Base-by-base conservation (phyloP, 768 basidiomycete species). In the Suillus subalutaceus region DNA sequence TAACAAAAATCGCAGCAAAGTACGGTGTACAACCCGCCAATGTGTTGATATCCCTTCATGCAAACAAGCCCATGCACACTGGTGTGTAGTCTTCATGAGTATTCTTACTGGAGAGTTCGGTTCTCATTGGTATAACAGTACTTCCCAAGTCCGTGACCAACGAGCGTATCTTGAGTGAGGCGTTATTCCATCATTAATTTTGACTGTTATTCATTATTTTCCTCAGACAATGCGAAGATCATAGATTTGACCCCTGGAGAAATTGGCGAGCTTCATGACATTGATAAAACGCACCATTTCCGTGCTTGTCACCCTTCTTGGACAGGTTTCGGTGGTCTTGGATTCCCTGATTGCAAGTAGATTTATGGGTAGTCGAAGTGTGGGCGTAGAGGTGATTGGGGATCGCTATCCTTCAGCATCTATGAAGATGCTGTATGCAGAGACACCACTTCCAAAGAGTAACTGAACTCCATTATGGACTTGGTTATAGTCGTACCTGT, bases 141-240 rank as follows among this genome's bases (percentile, higher is more conserved):
- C 80, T 94, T 46, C 83, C 91, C 30, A 94, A 94, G 80, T 91
- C 89, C 6, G 92, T 94, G 50, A 93, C 88, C 6, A 81, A 85
- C 63, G 76, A 82, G 63, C 88, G 92, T 26, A 89, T 93, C 72
- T 77, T 82, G 46, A 72, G 85, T 85, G 66, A 65, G 83, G 77
- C 15, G 38, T 48, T 13, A 6, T 26, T 58, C 41, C 4, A 56
- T 37, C 60, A 13, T n/a, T 57, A 35, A 62, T 56, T 20, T 41
- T 52, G 35, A 26, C 1, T 63, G 52, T 35, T 60, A 67, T 50
- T 68, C 57, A 40, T 20, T 16, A 18, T 6, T 44, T 23, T 66
- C 56, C 53, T 61, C 62, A 88, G 86, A 79, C 66, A 93, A 93
- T 78, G 71, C 79, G 58, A 86, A 81, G 63, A 72, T 93, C 68